Percentiles rank a stretch among this genome's conserved stretches.
Conservation (phyloP, 345 rosid genomes). For the Aquilaria sinensis region DNA sequence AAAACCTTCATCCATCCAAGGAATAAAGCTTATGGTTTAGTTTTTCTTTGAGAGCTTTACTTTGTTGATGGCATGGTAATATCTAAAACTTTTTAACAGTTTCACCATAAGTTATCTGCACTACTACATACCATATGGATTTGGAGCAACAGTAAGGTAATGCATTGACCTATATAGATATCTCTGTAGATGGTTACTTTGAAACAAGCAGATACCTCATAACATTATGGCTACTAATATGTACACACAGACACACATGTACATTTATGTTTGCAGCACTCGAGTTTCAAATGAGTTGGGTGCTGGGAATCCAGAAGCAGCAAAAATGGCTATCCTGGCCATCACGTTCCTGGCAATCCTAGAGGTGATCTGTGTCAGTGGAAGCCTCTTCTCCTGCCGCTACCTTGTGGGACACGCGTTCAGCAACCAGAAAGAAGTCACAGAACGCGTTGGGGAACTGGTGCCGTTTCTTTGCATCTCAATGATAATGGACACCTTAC, state of each 20-base stretch:
- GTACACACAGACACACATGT: not conserved
- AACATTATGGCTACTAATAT: too few relatives aligned
- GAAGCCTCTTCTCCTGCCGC: constrained; percentile 21
- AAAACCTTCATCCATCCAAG: too few relatives aligned
- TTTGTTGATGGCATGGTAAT: too few relatives aligned
- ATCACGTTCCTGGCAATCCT: constrained; percentile 11
- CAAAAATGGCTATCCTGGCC: constrained; percentile 19
- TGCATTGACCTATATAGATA: not conserved
- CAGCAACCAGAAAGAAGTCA: constrained; percentile 32
- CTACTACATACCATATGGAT: constrained; percentile 31
- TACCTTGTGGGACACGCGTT: constrained; percentile 29
- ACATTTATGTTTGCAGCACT: constrained; percentile 12
- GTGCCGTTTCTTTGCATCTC: constrained; percentile 34
- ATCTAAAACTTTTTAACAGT: constrained; percentile 9
- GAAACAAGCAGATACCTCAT: too few relatives aligned
- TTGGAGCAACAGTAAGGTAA: constrained; percentile 52
- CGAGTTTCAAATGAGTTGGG: constrained; percentile 52
- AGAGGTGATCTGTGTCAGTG: constrained; percentile 25
- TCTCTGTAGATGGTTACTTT: too few relatives aligned
- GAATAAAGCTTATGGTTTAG: too few relatives aligned
- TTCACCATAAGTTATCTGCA: constrained; percentile 33
- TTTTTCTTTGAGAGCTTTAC: too few relatives aligned
- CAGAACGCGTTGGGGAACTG: constrained; percentile 20
- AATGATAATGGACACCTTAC: constrained; percentile 29
- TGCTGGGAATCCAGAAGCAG: constrained; percentile 31